Percentiles rank a stretch among this genome's conserved stretches.
Evolutionary conservation across 345 rosid species (phyloP).

Genomic region (Sisymbrium irio): DNA sequence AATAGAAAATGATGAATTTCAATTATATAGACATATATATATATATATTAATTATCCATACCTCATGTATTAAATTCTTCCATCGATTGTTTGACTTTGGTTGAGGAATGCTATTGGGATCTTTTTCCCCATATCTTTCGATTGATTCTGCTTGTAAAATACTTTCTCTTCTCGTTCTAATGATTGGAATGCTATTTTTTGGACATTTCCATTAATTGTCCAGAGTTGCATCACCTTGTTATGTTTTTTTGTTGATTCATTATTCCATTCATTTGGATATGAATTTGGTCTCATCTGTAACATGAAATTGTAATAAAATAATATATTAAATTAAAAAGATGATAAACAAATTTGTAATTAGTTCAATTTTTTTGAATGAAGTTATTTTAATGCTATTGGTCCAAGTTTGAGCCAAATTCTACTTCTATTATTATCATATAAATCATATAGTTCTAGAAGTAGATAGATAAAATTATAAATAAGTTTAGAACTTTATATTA

Average conservation of each 20-base stretch:
- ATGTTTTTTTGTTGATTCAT: not conserved
- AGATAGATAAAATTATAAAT: not conserved
- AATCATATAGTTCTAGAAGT: not conserved
- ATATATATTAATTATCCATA: no score
- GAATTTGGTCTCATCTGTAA: slow-evolving; percentile 22
- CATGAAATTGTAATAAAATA: not conserved
- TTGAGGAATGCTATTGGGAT: no score
- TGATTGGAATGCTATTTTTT: slow-evolving; percentile 9
- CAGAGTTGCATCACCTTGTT: slow-evolving; percentile 5
- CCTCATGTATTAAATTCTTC: no score
- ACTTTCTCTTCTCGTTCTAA: not conserved
- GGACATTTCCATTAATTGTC: slow-evolving; percentile 6
- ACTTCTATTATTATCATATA: not conserved
- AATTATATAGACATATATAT: no score
- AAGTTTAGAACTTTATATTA: not conserved
- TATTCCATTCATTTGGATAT: not conserved
- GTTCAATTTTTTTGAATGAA: not conserved
- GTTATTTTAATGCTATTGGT: not conserved
- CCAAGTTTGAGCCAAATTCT: not conserved
- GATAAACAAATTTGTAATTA: not conserved
- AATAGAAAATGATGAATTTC: no score
- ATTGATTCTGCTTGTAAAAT: no score
- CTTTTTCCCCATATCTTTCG: no score
- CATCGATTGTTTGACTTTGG: no score
- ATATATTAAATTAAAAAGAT: not conserved